phyloP scores from a whole-genome alignment of 2,329 filamentous ascomycete species.

The Talaromyces marneffei region DNA sequence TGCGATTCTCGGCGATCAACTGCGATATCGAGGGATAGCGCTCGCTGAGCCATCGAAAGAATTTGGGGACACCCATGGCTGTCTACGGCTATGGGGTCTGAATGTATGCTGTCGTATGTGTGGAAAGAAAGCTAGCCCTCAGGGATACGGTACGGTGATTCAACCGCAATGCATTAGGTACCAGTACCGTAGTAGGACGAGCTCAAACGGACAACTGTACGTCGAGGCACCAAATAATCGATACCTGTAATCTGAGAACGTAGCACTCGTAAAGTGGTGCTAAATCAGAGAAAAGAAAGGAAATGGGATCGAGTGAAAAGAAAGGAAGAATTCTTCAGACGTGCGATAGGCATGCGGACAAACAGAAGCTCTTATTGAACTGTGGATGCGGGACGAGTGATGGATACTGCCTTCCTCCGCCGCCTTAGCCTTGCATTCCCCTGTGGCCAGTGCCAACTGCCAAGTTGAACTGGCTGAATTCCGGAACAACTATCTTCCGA shows the following conservation, averaged over 20 bases:
- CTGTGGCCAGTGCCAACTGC: too few relatives aligned
- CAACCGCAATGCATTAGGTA: constrained; percentile 17
- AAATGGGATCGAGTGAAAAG: not conserved
- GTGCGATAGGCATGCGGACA: not conserved
- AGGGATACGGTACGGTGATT: not conserved
- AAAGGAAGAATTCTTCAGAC: not conserved
- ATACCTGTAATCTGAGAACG: not conserved
- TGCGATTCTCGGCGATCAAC: constrained; percentile 96
- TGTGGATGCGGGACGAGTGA: not conserved
- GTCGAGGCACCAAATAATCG: not conserved
- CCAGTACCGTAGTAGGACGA: too few relatives aligned
- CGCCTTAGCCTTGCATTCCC: not conserved
- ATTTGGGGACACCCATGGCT: constrained; percentile 70
- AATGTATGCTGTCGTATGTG: constrained; percentile 14
- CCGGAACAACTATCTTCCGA: not conserved
- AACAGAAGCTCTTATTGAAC: not conserved
- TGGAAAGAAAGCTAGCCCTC: not conserved
- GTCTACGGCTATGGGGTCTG: constrained; percentile 21
- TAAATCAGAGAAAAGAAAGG: not conserved
- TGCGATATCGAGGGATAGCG: constrained; percentile 97
- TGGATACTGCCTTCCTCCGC: not conserved
- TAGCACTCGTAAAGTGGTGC: not conserved
- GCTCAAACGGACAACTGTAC: not conserved
- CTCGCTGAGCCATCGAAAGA: constrained; percentile 99
- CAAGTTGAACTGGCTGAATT: not conserved